Percentiles rank a stretch among this genome's conserved stretches.
These are phyloP conservation scores for Mimosa pudica DNA, from an alignment of 306 rosid genomes.

Conservation along the genomic window DNA sequence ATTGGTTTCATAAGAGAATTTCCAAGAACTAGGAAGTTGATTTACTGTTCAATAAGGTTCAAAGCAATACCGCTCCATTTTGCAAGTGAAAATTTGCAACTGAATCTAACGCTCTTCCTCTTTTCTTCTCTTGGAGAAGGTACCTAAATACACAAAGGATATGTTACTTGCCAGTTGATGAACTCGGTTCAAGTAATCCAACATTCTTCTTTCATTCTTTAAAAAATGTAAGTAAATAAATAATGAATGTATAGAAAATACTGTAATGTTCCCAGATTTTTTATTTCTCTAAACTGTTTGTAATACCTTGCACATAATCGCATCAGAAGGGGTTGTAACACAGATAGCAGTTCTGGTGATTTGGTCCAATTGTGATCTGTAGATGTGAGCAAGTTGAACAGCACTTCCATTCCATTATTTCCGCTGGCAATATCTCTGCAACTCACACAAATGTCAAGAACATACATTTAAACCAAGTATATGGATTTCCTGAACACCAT, in stretches of 20 bases:
- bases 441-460: slow-evolving; percentile 30
- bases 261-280: slow-evolving; percentile 11
- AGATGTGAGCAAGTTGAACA: slow-evolving; percentile 74
- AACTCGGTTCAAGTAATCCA: background rate
- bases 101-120: slow-evolving; percentile 96
- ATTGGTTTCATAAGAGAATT: slow-evolving; percentile 30
- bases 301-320: slow-evolving; percentile 80
- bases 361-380: slow-evolving; percentile 68
- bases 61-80: slow-evolving; percentile 87
- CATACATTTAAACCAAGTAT: slow-evolving; percentile 19
- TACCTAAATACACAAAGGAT: slow-evolving; percentile 54
- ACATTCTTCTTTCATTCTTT: background rate
- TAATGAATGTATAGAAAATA: slow-evolving; percentile 20
- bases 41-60: slow-evolving; percentile 12
- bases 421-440: slow-evolving; percentile 68
- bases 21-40: slow-evolving; percentile 30
- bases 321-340: slow-evolving; percentile 62
- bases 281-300: slow-evolving; percentile 31
- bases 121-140: slow-evolving; percentile 91
- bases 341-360: slow-evolving; percentile 58
- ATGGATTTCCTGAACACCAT: background rate
- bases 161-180: slow-evolving; percentile 16
- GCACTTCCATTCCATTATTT: slow-evolving; percentile 70
- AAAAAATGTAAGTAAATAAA: background rate
- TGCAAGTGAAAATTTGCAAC: slow-evolving; percentile 97